Evolutionary conservation across 768 basidiomycete genomes (phyloP), one percentile per base, ranked within the genome.

Genomic region (Suillus hirtellus): DNA sequence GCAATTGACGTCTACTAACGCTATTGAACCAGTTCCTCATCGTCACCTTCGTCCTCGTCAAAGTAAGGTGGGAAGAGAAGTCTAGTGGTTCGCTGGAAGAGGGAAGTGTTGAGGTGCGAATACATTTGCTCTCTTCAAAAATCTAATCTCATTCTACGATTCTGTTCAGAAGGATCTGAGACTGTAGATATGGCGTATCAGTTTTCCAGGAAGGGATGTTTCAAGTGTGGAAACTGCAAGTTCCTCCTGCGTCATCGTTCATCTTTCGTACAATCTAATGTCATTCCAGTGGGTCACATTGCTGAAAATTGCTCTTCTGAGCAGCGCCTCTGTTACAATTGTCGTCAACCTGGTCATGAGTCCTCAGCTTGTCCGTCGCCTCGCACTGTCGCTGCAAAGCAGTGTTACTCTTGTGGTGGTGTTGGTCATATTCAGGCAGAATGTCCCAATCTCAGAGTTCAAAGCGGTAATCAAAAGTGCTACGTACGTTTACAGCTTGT

Each of bases 291-390:
- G 73, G 94, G 94, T 55, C 94, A 96, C 76, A 92, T 96, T 71
- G 94, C 94, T 70, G 93, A 94, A 82, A 91, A 89, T 70, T 96
- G 94, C 74, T 84, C 92, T 53, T 92, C 92, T 66, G 90, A 91
- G 70, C 87, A 92, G 75, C 87, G 93, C 70, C 85, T 96, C 64
- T 96, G 95, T 79, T 96, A 95, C 80, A 96, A 96, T 74, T 96
- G 95, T 76, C 88, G 92, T 67, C 91, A 95, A 74, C 90, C 93
- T n/a, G 95, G 95, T 46, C 95, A 96, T 70, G 94, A 96, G 76
- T 93, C 91, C 21, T 89, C 91, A 61, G 87, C 90, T 61, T 96
- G 95, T 74, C 90, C 93, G 46, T 86, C 87, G 67, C 93, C 94
- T 44, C 86, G 92, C 65, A 89, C 87, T 46, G 89, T 89, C 52